Base-by-base conservation (phyloP, 2,329 filamentous ascomycete genomes). In the Hypoxylon sp. region DNA sequence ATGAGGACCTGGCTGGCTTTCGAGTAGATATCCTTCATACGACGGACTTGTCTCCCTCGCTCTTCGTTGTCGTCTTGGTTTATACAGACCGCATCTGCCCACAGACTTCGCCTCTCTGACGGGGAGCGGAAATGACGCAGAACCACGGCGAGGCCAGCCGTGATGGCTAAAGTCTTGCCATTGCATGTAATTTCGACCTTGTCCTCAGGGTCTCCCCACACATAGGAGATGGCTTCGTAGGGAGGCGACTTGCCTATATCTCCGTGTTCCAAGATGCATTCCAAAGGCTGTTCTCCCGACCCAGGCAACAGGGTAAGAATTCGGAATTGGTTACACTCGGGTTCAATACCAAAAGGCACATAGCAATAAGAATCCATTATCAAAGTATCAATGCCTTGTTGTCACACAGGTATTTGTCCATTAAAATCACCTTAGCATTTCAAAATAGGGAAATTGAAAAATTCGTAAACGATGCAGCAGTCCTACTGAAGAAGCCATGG, bases 201-300 rank as follows among this genome's bases (percentile, higher is more conserved):
- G 14, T 51, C 55, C 1, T 37, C 46, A 3, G 60, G 44, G 33
- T 69, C 14, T 4, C 72, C 72, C 73, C 69, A 74, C 31, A 69
- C 71, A 37, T 74, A 75, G 6, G 72, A 75, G 50, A 75, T 67
- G 7, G 72, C 71, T 20, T 70, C 59, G 30, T 74, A 75, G n/a
- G 42, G 50, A 44, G 68, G 68, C 6, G 67, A 67, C 14, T 60
- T 13, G 53, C 40, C 53, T 51, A 72, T 60, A 48, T 68, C 60
- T 27, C 60, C 65, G 17, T 71, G 68, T 25, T 69, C 60, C 4
- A 72, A 53, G 14, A 62, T 50, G 44, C 70, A 72, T 65, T 66
- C 60, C 44, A 72, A 37, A 6, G 53, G 64, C 13, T 72, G 55
- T 10, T 71, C 49, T n/a, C 33, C 54, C 25, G 53, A 61, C 11